phyloP scores from a whole-genome alignment of 352 stramenopile species.

The Phytophthora hibernalis region DNA sequence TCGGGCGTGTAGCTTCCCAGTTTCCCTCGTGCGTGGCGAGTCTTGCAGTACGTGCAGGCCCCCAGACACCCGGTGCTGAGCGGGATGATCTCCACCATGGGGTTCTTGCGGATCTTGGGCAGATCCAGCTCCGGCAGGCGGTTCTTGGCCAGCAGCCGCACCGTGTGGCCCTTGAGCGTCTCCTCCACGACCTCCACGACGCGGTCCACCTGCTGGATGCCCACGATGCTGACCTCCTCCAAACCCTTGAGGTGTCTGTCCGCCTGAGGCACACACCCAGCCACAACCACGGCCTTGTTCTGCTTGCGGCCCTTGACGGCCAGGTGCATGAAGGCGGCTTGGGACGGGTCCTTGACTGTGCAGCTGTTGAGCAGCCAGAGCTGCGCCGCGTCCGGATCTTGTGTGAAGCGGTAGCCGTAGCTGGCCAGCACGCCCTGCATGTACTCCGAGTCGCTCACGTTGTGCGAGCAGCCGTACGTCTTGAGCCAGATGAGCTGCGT shows the following conservation, averaged over 20 bases:
- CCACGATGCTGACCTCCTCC: slow-evolving; percentile 88
- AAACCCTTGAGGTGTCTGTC: slow-evolving; percentile 87
- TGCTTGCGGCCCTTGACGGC: slow-evolving; percentile 80
- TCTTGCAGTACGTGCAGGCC: slow-evolving; percentile 95
- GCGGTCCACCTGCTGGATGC: slow-evolving; percentile 92
- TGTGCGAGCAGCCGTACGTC: slow-evolving; percentile 94
- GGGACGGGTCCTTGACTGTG: slow-evolving; percentile 94
- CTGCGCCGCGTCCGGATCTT: slow-evolving; percentile 78
- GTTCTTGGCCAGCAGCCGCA: slow-evolving; percentile 86
- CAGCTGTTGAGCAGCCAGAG: slow-evolving; percentile 94
- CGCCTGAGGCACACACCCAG: slow-evolving; percentile 92
- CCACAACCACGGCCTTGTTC: slow-evolving; percentile 90
- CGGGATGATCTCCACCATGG: slow-evolving; percentile 93
- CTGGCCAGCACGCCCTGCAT: slow-evolving; percentile 91
- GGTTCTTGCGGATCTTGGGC: slow-evolving; percentile 94
- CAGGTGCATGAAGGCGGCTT: slow-evolving; percentile 91
- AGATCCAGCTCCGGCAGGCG: slow-evolving; percentile 87
- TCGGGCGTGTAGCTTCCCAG: slow-evolving; percentile 89
- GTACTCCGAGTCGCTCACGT: slow-evolving; percentile 94
- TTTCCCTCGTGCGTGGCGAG: slow-evolving; percentile 90
- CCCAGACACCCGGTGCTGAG: slow-evolving; percentile 92
- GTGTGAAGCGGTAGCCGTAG: slow-evolving; percentile 91
- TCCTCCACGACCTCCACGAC: slow-evolving; percentile 93
- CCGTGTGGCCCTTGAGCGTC: slow-evolving; percentile 90
- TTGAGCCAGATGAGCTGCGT: slow-evolving; percentile 88